Conservation (phyloP, 2,329 filamentous ascomycete genomes). For the Penicillium sp. region DNA sequence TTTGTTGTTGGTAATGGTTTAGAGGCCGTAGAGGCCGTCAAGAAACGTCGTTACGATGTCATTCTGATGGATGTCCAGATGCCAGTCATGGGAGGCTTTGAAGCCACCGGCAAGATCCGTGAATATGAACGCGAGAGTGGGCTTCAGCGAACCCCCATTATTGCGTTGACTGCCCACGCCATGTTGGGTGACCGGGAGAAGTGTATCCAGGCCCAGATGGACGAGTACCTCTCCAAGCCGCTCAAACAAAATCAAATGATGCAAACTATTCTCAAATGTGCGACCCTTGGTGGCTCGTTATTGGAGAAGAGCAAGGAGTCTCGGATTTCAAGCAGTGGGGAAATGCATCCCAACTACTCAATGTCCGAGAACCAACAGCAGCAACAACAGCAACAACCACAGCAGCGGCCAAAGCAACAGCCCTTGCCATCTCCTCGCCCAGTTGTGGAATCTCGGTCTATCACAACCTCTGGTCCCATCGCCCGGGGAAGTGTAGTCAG, state of each 20-base stretch:
- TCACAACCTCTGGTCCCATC: slow-evolving; percentile 66
- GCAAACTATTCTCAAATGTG: slow-evolving; percentile 95
- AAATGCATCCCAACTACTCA: slow-evolving; percentile 37
- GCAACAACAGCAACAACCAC: slow-evolving; percentile 15
- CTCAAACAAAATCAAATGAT: slow-evolving; percentile 96
- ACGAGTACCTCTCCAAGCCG: slow-evolving; percentile 96
- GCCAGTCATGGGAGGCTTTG: slow-evolving; percentile 99
- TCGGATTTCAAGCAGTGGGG: slow-evolving; percentile 40
- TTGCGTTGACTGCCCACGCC: slow-evolving; percentile 93
- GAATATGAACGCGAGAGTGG: slow-evolving; percentile 85
- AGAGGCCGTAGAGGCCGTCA: slow-evolving; percentile 89
- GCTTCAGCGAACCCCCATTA: slow-evolving; percentile 84
- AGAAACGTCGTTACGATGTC: slow-evolving; percentile 89
- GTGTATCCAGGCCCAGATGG: slow-evolving; percentile 98
- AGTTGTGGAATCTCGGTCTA: slow-evolving; percentile 60
- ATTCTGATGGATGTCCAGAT: slow-evolving; percentile 99
- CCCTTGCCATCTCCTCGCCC: slow-evolving; percentile 45
- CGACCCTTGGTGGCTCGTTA: slow-evolving; percentile 68
- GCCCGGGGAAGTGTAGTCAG: slow-evolving; percentile 59
- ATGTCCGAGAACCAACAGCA: slow-evolving; percentile 38
- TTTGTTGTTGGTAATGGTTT: slow-evolving; percentile 88
- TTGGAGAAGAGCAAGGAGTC: slow-evolving; percentile 47
- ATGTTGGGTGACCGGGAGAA: slow-evolving; percentile 98
- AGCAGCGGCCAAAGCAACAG: slow-evolving; percentile 17
- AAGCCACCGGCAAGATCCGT: slow-evolving; percentile 93